These are phyloP conservation scores for Xylariaceae sp. DNA, from an alignment of 2,329 filamentous ascomycete species.

Conservation along the genomic window DNA sequence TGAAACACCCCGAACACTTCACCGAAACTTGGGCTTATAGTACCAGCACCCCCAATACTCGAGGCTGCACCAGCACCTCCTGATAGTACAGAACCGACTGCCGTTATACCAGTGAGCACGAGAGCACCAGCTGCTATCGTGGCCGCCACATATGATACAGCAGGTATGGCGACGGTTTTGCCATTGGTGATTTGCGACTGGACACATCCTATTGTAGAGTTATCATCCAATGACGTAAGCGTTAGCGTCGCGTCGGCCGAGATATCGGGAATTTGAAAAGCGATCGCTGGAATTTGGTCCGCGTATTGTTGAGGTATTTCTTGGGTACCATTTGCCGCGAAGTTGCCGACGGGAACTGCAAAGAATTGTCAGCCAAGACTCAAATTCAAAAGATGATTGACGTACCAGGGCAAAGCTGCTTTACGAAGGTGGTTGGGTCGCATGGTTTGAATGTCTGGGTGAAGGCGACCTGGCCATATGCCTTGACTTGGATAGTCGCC, in stretches of 20 bases:
- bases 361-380: constrained; percentile 17
- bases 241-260: constrained; percentile 79
- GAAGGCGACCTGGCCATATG: constrained; percentile 83
- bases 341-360: constrained; percentile 69
- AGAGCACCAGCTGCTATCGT: constrained; percentile 84
- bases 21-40: constrained; percentile 77
- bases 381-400: constrained; percentile 7
- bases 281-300: constrained; percentile 77
- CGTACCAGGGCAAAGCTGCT: constrained; percentile 77
- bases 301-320: constrained; percentile 70
- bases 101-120: constrained; percentile 68
- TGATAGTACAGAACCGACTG: constrained; percentile 59
- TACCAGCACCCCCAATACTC: constrained; percentile 56
- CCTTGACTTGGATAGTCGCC: constrained; percentile 71
- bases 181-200: constrained; percentile 81
- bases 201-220: constrained; percentile 74
- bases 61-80: constrained; percentile 53
- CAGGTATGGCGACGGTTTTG: constrained; percentile 72
- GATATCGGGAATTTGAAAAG: constrained; percentile 87
- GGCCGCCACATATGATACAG: constrained; percentile 79
- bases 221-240: constrained; percentile 61
- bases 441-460: constrained; percentile 82
- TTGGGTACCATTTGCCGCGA: constrained; percentile 70
- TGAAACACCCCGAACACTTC: constrained; percentile 91
- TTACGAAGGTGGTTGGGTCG: constrained; percentile 60